Evolutionary conservation across 331 rosid genomes (phyloP), one percentile per base, ranked within the genome.

Genomic region (Prunus yedoensis): DNA sequence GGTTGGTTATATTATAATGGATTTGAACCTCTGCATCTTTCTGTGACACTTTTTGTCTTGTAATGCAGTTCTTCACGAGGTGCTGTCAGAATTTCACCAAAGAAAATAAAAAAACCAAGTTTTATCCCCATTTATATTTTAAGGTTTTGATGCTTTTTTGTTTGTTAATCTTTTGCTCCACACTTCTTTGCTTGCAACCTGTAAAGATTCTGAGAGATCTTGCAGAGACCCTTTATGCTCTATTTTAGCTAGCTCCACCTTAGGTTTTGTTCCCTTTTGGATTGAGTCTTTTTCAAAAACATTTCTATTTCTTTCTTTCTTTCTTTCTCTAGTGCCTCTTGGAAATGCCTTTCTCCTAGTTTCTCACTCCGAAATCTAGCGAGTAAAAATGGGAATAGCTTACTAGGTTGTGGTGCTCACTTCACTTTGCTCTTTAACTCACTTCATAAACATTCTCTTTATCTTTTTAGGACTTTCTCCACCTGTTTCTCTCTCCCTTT

Each of bases 1-100:
- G 38, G 14, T 60, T 20, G 7, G 10, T 53, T 74, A 14, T 63
- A 49, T 46, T 56, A 8, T 52, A 80, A 68, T 58, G 53, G 61
- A 21, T 32, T 65, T 68, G 38, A 50, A 57, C 9, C 72, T 87
- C 88, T 86, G 91, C 76, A 71, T 82, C 81, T 83, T 85, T 89
- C 86, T 88, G 88, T 83, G 90, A 84, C 93, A 75, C 84, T 85
- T 85, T 88, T 94, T 92, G 99, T 94, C 99, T n/a, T 89, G 78
- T 90, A 94, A 94, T 83, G 85, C 92, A 85, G 86, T 89, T 89
- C 84, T 84, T 92, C 99, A 94, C 97, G 99, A 90, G 99, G 85
- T 74, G 70, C 45, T 94, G 99, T 94, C 99, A 90, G 99, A 89
- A 78, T 68, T 81, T 89, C 23, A 17, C 41, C 21, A 32, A 46